Base-by-base conservation (phyloP, 306 rosid genomes). In the Hylodesmum podocarpum region DNA sequence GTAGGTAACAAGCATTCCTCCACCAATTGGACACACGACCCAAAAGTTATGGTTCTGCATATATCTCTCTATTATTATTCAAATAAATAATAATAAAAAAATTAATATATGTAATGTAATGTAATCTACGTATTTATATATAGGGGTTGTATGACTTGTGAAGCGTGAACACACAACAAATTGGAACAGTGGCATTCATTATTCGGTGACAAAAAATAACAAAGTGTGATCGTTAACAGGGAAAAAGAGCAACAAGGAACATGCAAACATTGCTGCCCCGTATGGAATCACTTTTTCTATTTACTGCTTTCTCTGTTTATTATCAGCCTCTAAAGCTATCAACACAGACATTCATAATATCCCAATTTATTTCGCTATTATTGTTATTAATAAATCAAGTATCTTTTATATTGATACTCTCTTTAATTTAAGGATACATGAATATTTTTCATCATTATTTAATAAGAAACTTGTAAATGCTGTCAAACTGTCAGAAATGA, bases 1-100 rank as follows among this genome's bases (percentile, higher is more conserved):
- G 93, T 92, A 88, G 93, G 92, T 90, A 89, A 81, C 97, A 87
- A 92, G 93, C 91, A 90, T 90, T 91, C 97, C 86, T 87, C 88
- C 90, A 85, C 89, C 94, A 86, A 91, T 85, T 85, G 79, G 74
- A 87, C 89, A 80, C 84, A 79, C 84, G 67, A 51, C 87, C 88
- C 84, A 76, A 87, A 87, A 85, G 27, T 75, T 75, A 67, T 63
- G 67, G 16, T 18, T 63, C 2, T 36, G 28, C 29, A 1, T 63
- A 9, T 63, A 8, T 62, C 3, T 13, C 3, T 13, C 8, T 57
- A 3, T 62, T 63, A 40, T 40, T 40, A 62, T 59, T 59, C 0
- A 31, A n/a, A 61, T 61, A 0, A 14, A 21, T 11, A 12, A 4
- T 49, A 49, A 47, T 8, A 19, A 2, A 19, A 19, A 21, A 1